Percentiles rank a stretch among this genome's conserved stretches.
These are phyloP conservation scores for Cyberlindnera meyerae DNA, from an alignment of 805 yeast genomes.

Conservation along the genomic window DNA sequence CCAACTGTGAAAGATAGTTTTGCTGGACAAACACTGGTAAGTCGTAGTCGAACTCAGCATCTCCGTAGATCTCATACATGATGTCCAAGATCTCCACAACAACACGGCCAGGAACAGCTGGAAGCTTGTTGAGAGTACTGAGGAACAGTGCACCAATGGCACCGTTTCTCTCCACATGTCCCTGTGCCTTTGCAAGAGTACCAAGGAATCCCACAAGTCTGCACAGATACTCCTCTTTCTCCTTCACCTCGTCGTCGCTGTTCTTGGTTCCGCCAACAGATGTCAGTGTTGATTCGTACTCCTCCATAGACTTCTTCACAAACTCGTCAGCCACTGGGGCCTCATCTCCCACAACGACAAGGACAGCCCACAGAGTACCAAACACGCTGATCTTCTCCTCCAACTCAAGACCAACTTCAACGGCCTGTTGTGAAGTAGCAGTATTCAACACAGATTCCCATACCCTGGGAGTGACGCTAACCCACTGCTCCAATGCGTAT, in stretches of 20 bases:
- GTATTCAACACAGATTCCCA: conserved; percentile 12
- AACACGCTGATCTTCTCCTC: conserved; percentile 32
- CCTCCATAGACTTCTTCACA: conserved; percentile 19
- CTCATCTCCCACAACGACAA: conserved; percentile 26
- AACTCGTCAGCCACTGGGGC: conserved; percentile 25
- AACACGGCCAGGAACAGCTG: conserved; percentile 33
- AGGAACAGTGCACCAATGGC: conserved; percentile 42
- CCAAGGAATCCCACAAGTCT: conserved; percentile 51
- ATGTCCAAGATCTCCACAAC: conserved; percentile 59
- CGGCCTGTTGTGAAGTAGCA: conserved; percentile 1
- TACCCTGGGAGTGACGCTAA: conserved; percentile 6
- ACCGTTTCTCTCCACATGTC: conserved; percentile 39
- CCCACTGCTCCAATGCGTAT: conserved; percentile 15
- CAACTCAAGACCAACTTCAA: conserved; percentile 21
- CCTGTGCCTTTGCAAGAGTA: conserved; percentile 42
- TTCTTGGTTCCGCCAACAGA: too few relatives aligned
- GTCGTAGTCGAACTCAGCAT: conserved; percentile 63
- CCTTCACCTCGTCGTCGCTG: conserved; percentile 20
- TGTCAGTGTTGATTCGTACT: conserved; percentile 16
- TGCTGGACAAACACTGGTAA: conserved; percentile 56
- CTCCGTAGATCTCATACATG: conserved; percentile 77
- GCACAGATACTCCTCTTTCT: conserved; percentile 35
- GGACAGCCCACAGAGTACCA: conserved; percentile 43
- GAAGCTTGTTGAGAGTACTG: conserved; percentile 25
- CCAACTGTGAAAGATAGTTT: conserved; percentile 40